Percentiles rank a stretch among this genome's conserved stretches.
Evolutionary conservation across 2,329 filamentous ascomycete genomes (phyloP).

Genomic region (Diaporthe australafricana): DNA sequence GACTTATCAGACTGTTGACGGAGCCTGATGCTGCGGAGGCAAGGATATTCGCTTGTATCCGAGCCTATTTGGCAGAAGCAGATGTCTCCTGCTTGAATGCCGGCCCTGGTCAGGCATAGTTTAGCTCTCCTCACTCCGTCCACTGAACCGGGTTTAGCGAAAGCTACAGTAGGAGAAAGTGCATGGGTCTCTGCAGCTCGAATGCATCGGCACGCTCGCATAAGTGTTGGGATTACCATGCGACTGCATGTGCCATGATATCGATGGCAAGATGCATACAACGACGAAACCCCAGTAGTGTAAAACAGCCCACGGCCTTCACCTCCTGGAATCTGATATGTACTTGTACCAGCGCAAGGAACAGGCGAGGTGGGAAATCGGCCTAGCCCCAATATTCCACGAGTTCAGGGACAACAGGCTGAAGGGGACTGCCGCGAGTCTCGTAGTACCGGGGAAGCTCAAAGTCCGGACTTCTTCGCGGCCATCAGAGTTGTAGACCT

Average conservation of each 20-base stretch:
- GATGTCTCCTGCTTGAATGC: background rate
- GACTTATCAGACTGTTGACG: slow-evolving; percentile 35
- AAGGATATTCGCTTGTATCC: slow-evolving; percentile 12
- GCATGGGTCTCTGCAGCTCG: slow-evolving; percentile 9
- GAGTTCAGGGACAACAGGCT: background rate
- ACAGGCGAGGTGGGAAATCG: background rate
- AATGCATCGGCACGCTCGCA: slow-evolving; percentile 2
- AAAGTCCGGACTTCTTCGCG: background rate
- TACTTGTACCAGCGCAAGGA: background rate
- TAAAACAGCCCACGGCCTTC: background rate
- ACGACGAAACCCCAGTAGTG: background rate
- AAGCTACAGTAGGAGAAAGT: background rate
- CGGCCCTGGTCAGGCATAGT: slow-evolving; percentile 22
- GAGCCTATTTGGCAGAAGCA: slow-evolving; percentile 3
- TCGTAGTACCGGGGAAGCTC: background rate
- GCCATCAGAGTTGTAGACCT: background rate
- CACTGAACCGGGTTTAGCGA: slow-evolving; percentile 25
- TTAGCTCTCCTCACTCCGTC: slow-evolving; percentile 20
- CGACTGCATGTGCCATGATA: background rate
- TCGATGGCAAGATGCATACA: slow-evolving; percentile 2
- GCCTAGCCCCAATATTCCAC: background rate
- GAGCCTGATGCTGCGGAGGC: slow-evolving; percentile 26
- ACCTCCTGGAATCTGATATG: no score
- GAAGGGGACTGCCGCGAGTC: background rate
- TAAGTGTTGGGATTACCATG: background rate